phyloP scores from a whole-genome alignment of 2,329 filamentous ascomycete species.

The Aureobasidium sp. region DNA sequence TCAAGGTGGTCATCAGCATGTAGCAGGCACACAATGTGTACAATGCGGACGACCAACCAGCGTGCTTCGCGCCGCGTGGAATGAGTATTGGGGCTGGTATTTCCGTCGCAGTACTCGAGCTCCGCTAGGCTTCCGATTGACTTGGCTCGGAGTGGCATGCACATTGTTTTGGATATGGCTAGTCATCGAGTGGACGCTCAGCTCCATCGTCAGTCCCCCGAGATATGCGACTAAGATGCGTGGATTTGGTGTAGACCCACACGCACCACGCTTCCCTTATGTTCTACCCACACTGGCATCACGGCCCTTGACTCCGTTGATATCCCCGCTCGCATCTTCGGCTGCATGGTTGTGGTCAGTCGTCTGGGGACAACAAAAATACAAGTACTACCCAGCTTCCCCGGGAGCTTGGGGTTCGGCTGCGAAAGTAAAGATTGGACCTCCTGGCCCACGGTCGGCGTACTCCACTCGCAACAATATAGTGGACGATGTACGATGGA shows the following conservation, averaged over 20 bases:
- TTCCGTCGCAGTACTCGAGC: constrained; percentile 20
- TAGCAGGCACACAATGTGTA: not conserved
- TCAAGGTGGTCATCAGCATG: not conserved
- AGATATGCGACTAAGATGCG: constrained; percentile 40
- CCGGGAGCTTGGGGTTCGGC: not conserved
- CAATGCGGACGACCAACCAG: constrained; percentile 22
- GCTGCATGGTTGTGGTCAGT: not conserved
- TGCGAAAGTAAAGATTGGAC: constrained; percentile 1
- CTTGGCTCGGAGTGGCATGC: constrained; percentile 33
- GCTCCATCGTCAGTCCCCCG: constrained; percentile 44
- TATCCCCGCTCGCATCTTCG: constrained; percentile 22
- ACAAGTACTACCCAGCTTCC: constrained; percentile 1
- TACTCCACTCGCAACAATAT: not conserved
- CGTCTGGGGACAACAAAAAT: not conserved
- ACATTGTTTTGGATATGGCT: constrained; percentile 23
- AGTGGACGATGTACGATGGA: not conserved
- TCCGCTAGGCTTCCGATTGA: constrained; percentile 27
- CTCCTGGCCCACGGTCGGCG: not conserved
- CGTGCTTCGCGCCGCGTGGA: constrained; percentile 23
- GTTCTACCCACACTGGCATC: constrained; percentile 49
- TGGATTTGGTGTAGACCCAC: constrained; percentile 42
- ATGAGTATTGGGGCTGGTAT: constrained; percentile 24
- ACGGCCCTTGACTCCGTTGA: constrained; percentile 30
- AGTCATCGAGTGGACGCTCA: not conserved
- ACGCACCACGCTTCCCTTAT: constrained; percentile 47